phyloP scores from a whole-genome alignment of 2,329 filamentous ascomycete genomes.

The Diplodia intermedia region DNA sequence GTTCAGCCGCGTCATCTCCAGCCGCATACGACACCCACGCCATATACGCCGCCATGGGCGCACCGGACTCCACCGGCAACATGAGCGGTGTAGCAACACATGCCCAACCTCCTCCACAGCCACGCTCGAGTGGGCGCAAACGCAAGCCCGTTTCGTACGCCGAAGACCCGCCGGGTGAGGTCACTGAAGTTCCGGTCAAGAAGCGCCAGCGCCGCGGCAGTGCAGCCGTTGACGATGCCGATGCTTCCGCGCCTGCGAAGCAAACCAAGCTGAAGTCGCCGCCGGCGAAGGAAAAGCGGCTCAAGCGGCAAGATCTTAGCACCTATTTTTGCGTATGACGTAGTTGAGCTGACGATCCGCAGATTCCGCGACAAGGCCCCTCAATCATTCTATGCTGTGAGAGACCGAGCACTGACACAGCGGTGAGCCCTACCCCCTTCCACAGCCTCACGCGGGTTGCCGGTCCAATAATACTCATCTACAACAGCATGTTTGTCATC shows the following conservation, averaged over 20 bases:
- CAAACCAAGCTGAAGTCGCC: conserved; percentile 34
- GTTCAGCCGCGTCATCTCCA: conserved; percentile 22
- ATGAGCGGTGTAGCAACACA: conserved; percentile 26
- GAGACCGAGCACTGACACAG: conserved; percentile 58
- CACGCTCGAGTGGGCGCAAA: conserved; percentile 21
- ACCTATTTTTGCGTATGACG: background rate
- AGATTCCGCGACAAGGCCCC: conserved; percentile 52
- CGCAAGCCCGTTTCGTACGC: conserved; percentile 23
- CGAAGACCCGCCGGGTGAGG: conserved; percentile 7
- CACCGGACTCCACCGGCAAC: background rate
- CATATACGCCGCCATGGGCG: conserved; percentile 12
- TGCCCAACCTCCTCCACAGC: conserved; percentile 15
- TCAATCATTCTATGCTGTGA: conserved; percentile 54
- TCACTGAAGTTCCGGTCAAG: background rate
- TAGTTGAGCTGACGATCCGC: conserved; percentile 28
- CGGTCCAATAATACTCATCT: conserved; percentile 39
- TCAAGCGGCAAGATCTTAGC: conserved; percentile 35
- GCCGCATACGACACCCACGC: conserved; percentile 17
- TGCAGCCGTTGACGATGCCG: background rate
- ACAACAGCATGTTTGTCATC: conserved; percentile 60
- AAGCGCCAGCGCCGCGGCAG: conserved; percentile 18
- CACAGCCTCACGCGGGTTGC: conserved; percentile 17
- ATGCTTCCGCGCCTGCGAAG: conserved; percentile 15
- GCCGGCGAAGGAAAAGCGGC: conserved; percentile 42
- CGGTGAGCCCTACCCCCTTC: conserved; percentile 38